Percentiles rank a stretch among this genome's conserved stretches.
Conservation (phyloP, 129 eudicot species). For the Flaveria sonorensis region DNA sequence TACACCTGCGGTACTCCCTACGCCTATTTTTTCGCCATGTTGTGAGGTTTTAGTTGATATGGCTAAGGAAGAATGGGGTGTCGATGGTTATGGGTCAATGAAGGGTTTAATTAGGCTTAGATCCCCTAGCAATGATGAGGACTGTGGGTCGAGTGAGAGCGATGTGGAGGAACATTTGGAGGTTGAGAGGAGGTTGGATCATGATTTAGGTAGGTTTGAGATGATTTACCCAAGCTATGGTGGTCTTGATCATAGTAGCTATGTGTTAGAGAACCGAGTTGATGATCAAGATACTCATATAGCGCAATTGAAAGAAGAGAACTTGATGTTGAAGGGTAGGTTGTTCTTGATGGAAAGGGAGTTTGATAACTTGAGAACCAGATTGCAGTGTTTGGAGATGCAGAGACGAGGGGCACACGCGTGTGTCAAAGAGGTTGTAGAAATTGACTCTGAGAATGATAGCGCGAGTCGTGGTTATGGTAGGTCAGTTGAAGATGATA, state of each 20-base stretch:
- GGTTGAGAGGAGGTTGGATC: constrained; percentile 84
- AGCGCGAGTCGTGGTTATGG: constrained; percentile 54
- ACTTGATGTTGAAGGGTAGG: constrained; percentile 66
- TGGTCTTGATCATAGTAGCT: constrained; percentile 43
- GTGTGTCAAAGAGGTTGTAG: constrained; percentile 63
- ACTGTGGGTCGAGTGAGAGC: constrained; percentile 74
- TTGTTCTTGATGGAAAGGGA: constrained; percentile 86
- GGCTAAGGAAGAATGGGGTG: constrained; percentile 99
- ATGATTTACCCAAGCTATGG: constrained; percentile 68
- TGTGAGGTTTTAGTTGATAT: constrained; percentile 77
- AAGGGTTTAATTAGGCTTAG: constrained; percentile 87
- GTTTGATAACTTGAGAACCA: constrained; percentile 64
- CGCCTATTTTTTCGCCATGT: constrained; percentile 76
- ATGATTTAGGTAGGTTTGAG: constrained; percentile 86
- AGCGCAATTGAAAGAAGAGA: constrained; percentile 81
- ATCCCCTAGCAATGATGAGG: constrained; percentile 46
- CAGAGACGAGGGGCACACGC: constrained; percentile 39
- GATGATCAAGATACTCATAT: constrained; percentile 91
- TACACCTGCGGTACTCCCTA: constrained; percentile 87
- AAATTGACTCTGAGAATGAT: constrained; percentile 66
- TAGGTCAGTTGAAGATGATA: constrained; percentile 43
- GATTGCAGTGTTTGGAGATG: constrained; percentile 67
- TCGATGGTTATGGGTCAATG: constrained; percentile 92
- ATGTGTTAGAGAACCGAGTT: constrained; percentile 72
- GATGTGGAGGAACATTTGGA: constrained; percentile 91